Percentiles rank a stretch among this genome's conserved stretches.
Conservation (phyloP, 2,329 filamentous ascomycete genomes). For the Venturia effusa region DNA sequence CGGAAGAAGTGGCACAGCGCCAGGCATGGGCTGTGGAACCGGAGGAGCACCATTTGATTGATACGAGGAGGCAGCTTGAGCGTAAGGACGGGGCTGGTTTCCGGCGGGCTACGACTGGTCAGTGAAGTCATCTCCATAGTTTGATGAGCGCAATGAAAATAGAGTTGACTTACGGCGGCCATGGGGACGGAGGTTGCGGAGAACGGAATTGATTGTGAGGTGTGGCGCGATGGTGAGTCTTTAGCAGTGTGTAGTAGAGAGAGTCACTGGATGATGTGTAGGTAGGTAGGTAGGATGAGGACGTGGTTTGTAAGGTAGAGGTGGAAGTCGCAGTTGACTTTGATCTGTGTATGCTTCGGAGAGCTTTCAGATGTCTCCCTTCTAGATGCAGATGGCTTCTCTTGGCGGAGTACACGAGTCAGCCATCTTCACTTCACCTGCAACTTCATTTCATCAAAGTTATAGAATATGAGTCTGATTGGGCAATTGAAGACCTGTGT, state of each 20-base stretch:
- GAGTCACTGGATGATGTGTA: neutral
- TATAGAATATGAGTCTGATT: too few relatives aligned
- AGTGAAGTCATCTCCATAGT: neutral
- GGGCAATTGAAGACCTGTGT: too few relatives aligned
- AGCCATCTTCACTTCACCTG: neutral
- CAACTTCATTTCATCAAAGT: neutral
- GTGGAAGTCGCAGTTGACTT: neutral
- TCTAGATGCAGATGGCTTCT: neutral
- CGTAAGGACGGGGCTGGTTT: constrained; percentile 39
- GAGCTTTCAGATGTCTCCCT: neutral
- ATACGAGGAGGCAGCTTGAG: constrained; percentile 27
- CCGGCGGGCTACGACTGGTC: constrained; percentile 33
- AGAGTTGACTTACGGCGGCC: neutral
- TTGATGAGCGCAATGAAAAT: constrained; percentile 2
- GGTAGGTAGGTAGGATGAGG: neutral
- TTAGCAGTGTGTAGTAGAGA: neutral
- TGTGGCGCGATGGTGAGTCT: neutral
- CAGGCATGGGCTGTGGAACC: constrained; percentile 31
- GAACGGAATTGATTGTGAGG: neutral
- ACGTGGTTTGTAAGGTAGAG: neutral
- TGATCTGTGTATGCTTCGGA: neutral
- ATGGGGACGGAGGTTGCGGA: constrained; percentile 1
- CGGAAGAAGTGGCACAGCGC: constrained; percentile 37
- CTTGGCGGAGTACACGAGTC: neutral
- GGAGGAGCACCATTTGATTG: constrained; percentile 24